Conservation (phyloP, 306 rosid species). For the Vigna radiata region DNA sequence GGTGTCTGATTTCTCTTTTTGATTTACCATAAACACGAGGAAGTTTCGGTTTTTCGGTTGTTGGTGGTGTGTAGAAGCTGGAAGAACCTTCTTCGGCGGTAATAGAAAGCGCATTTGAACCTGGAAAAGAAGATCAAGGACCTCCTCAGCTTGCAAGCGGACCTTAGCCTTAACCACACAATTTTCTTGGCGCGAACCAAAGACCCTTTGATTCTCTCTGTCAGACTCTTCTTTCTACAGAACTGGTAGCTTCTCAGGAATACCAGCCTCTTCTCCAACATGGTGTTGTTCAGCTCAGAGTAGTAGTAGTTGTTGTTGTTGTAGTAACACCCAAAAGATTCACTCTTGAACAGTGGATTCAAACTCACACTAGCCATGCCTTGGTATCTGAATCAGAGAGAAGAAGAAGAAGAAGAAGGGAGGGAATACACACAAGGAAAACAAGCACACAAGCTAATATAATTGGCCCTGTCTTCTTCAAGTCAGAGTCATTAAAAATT, state of each 20-base stretch:
- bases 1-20: slow-evolving; percentile 21
- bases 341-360: slow-evolving; percentile 59
- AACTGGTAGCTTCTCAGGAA: slow-evolving; percentile 91
- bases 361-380: slow-evolving; percentile 36
- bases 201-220: slow-evolving; percentile 69
- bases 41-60: slow-evolving; percentile 42
- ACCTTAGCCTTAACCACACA: slow-evolving; percentile 64
- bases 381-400: slow-evolving; percentile 33
- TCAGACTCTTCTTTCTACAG: slow-evolving; percentile 65
- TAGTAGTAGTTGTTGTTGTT: slow-evolving; percentile 41
- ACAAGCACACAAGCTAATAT: background rate
- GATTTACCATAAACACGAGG: slow-evolving; percentile 45
- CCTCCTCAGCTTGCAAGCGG: slow-evolving; percentile 51
- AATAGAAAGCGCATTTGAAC: slow-evolving; percentile 59
- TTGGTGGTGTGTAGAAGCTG: slow-evolving; percentile 49
- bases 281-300: slow-evolving; percentile 53
- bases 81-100: slow-evolving; percentile 67
- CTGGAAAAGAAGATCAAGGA: slow-evolving; percentile 51
- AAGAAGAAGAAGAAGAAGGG: background rate
- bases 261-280: slow-evolving; percentile 79
- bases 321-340: slow-evolving; percentile 53
- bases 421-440: background rate
- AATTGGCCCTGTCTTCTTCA: background rate
- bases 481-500: background rate
- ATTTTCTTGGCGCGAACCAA: slow-evolving; percentile 64